Evolutionary conservation across 2,329 filamentous ascomycete genomes (phyloP).

Genomic region (Ophiostoma australiae): DNA sequence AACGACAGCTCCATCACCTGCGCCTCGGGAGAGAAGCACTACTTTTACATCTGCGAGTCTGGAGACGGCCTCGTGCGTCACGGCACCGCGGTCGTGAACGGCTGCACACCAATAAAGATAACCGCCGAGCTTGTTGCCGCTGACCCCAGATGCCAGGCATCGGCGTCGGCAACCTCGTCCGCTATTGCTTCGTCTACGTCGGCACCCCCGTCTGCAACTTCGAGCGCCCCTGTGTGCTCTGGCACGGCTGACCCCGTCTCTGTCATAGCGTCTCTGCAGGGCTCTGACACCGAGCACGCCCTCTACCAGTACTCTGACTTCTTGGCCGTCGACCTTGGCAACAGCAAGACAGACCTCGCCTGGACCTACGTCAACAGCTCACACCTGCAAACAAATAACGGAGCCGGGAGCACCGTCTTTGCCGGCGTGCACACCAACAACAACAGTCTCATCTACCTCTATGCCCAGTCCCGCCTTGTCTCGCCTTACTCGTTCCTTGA

Average conservation of each 20-base stretch:
- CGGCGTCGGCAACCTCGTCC: background rate
- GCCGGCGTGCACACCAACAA: slow-evolving; percentile 25
- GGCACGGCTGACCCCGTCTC: background rate
- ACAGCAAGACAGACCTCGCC: background rate
- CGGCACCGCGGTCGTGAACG: background rate
- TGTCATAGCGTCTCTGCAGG: background rate
- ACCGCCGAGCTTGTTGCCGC: background rate
- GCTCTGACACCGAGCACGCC: background rate
- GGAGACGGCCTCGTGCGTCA: background rate
- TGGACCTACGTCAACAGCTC: background rate
- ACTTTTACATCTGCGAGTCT: background rate
- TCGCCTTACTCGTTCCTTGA: background rate
- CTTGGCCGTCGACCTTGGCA: background rate
- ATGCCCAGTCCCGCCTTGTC: slow-evolving; percentile 10
- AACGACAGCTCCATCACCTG: background rate
- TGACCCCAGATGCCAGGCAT: background rate
- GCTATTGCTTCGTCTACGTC: background rate
- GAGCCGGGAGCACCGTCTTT: slow-evolving; percentile 22
- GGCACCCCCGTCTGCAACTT: background rate
- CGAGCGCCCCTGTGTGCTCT: background rate
- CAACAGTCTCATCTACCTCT: slow-evolving; percentile 28
- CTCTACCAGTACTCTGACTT: background rate
- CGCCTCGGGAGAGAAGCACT: background rate
- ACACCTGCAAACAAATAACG: background rate
- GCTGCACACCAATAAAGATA: background rate